Evolutionary conservation across 23 red algal species (phyloP), one percentile per base, ranked within the genome.

Genomic region (Agarophyton chilense): DNA sequence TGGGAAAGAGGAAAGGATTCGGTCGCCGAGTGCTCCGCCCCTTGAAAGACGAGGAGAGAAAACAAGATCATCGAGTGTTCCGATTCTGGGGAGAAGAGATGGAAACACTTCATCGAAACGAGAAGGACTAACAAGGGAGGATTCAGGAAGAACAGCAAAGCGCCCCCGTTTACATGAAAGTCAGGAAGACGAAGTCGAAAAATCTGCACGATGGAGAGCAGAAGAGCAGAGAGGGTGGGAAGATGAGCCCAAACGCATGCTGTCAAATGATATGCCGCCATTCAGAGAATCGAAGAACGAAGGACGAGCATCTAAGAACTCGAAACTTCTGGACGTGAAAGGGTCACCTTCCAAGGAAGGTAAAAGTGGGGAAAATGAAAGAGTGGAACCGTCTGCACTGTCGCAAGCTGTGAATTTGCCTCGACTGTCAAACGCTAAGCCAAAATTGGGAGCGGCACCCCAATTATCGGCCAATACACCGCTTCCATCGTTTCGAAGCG

Each of bases 131-230:
- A 10, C 66, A 57, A 75, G 42, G 52, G 84, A 88, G 16, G 84
- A 88, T n/a, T 34, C 33, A 7, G 68, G 67, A 4, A 75, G 84
- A 77, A 88, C 84, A 11, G 68, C 84, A n/a, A 88, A 88, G 84
- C 84, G 84, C n/a, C 84, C 84, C 22, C 41, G 84, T 55, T 67
- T 88, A 41, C 84, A 88, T 77, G 66, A 88, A 45, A 83, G 21
- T 28, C 41, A 51, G 17, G 43, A 22, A 29, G 68, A 34, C 26
- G 61, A 19, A 34, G 32, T 31, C 39, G 40, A 36, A 46, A 88
- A 42, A 36, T 21, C 14, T 56, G 33, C 26, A 68, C 52, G 50
- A 24, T 21, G 31, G 58, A 84, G 2, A 21, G 71, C 11, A 72
- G 57, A 86, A 31, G 57, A 70, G 46, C 24, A 43, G 46, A 56